Conservation (phyloP, 371 early-diverging fungal genomes). For the Mycotypha africana region DNA sequence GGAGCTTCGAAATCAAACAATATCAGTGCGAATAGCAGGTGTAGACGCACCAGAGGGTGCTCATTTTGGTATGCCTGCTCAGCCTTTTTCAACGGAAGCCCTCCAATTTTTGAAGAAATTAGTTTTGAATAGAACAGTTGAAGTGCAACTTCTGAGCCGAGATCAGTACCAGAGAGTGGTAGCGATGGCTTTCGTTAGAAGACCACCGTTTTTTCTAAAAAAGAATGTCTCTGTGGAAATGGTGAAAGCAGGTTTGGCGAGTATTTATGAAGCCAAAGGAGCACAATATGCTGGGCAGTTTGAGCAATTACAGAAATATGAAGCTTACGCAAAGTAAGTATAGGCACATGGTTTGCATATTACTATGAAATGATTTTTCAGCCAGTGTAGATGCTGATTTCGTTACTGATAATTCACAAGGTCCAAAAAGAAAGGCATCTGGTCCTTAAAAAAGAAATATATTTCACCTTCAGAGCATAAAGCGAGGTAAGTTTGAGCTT, state of each 20-base stretch:
- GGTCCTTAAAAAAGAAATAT: conserved; percentile 32
- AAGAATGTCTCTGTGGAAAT: conserved; percentile 68
- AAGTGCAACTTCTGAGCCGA: conserved; percentile 44
- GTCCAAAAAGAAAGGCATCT: conserved; percentile 26
- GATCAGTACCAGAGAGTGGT: conserved; percentile 74
- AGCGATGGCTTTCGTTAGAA: conserved; percentile 59
- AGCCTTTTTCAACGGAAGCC: conserved; percentile 61
- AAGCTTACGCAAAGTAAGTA: conserved; percentile 60
- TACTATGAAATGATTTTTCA: background rate
- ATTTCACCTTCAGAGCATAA: conserved; percentile 41
- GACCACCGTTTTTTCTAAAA: conserved; percentile 32
- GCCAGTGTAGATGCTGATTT: too few relatives aligned
- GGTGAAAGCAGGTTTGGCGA: conserved; percentile 62
- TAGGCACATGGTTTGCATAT: background rate
- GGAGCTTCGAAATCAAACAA: conserved; percentile 55
- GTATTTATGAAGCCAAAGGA: conserved; percentile 63
- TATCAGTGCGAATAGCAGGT: conserved; percentile 67
- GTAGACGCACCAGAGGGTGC: conserved; percentile 78
- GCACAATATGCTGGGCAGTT: conserved; percentile 60
- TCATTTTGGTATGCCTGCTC: conserved; percentile 71
- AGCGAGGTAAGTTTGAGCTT: conserved; percentile 34
- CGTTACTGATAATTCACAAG: conserved; percentile 6
- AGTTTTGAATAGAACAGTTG: conserved; percentile 43
- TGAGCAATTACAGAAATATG: conserved; percentile 38
- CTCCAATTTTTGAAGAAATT: conserved; percentile 47